Conservation (phyloP, 805 yeast species). For the Lachancea nothofagi region DNA sequence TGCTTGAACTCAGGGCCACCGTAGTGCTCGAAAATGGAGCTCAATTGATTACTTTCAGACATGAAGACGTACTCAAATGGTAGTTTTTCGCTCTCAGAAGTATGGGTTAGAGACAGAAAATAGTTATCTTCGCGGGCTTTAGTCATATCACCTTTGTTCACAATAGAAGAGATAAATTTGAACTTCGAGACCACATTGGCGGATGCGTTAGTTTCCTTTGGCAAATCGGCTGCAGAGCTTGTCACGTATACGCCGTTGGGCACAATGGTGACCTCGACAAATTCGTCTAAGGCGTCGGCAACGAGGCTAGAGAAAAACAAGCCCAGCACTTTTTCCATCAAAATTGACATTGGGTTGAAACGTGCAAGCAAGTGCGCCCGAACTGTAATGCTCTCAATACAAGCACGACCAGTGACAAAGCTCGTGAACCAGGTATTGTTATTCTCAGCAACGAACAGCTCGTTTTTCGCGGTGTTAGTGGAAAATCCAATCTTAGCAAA, state of each 20-base stretch:
- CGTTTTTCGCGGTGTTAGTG: slow-evolving; percentile 18
- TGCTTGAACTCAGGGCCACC: slow-evolving; percentile 38
- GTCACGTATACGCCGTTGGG: slow-evolving; percentile 36
- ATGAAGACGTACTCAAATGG: slow-evolving; percentile 77
- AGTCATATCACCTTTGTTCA: slow-evolving; percentile 79
- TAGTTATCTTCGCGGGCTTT: slow-evolving; percentile 69
- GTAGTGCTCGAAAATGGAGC: slow-evolving; percentile 52
- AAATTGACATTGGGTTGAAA: slow-evolving; percentile 67
- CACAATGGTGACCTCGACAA: slow-evolving; percentile 51
- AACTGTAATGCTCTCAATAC: slow-evolving; percentile 58
- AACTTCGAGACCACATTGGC: slow-evolving; percentile 35
- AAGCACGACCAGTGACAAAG: slow-evolving; percentile 86
- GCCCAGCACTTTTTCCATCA: slow-evolving; percentile 57
- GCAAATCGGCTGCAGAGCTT: slow-evolving; percentile 23
- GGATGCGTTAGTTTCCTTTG: slow-evolving; percentile 35
- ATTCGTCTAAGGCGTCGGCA: slow-evolving; percentile 49
- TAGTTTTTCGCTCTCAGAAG: slow-evolving; percentile 63
- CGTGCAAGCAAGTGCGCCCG: slow-evolving; percentile 67
- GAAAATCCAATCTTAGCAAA: slow-evolving; percentile 59
- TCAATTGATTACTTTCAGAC: slow-evolving; percentile 83
- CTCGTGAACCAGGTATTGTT: slow-evolving; percentile 39
- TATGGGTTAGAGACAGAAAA: slow-evolving; percentile 77
- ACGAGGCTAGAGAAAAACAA: slow-evolving; percentile 52
- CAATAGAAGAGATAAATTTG: slow-evolving; percentile 76
- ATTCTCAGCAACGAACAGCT: slow-evolving; percentile 36